These are phyloP conservation scores for Hordeum vulgare DNA, from an alignment of 176 grass and related monocot species.

Conservation along the genomic window MorexV3_pseudomolecules_assembly NC_058519.1:300363841-300364340, in stretches of 20 bases:
- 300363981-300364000: constrained; percentile 84
- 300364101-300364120: not conserved
- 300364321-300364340: too few relatives aligned
- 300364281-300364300: not conserved
- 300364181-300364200: not conserved
- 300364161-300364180: not conserved
- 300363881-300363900: constrained; percentile 67
- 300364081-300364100: not conserved
- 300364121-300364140: not conserved
- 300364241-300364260: not conserved
- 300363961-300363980: constrained; percentile 97
- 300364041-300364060: not conserved
- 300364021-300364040: not conserved
- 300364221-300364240: not conserved
- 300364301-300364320: too few relatives aligned
- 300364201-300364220: not conserved
- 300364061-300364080: not conserved
- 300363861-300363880: constrained; percentile 82
- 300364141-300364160: not conserved
- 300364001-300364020: not conserved
- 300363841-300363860: not conserved
- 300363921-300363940: constrained; percentile 90
- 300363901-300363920: constrained; percentile 84
- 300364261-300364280: not conserved
- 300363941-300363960: constrained; percentile 71